Evolutionary conservation across 2,329 filamentous ascomycete genomes (phyloP), one percentile per base, ranked within the genome.

Genomic region (Sporothrix humicola): DNA sequence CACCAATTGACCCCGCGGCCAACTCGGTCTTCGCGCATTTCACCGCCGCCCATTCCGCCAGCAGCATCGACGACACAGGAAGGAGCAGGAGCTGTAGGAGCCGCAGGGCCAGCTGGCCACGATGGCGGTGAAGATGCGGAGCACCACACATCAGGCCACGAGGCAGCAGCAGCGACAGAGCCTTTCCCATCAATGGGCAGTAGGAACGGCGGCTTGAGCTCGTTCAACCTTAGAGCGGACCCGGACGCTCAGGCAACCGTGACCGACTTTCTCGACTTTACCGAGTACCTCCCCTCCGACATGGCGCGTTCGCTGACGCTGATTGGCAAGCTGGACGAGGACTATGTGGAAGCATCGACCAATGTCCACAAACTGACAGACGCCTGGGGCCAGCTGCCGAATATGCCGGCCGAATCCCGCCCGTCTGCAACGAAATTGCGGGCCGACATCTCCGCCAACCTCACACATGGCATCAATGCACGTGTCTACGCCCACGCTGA

Each of bases 241-340:
- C 90, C 90, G 6, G 90, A 92, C 82, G 89, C 89, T 37, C 89
- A 91, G 77, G 89, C 90, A 7, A 91, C 89, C n/a, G 87, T 91
- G 20, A 91, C 88, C 74, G 90, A 92, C 80, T 92, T 91, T 79
- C 87, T 92, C 79, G 90, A 92, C 79, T 90, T 90, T 76, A 91
- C 89, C 77, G 90, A 92, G 80, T 91, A 92, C 80, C 86, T 92
- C 0, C 89, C 90, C 12, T 88, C 89, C 69, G 90, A 92, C 79
- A 87, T 92, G 78, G 84, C 87, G 75, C 88, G 90, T 73, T 92
- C 90, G 31, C 82, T 92, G 61, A 90, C 88, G 3, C 83, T 92
- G 52, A 90, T 92, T 75, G 87, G 88, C 71, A 87, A 91, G 76
- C 88, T 92, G 71, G 90, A 92, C 79, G 80, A 86, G 76, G 84